These are phyloP conservation scores for Pogostemon cablin DNA, from an alignment of 257 asterid species.

Conservation along the genomic window DNA sequence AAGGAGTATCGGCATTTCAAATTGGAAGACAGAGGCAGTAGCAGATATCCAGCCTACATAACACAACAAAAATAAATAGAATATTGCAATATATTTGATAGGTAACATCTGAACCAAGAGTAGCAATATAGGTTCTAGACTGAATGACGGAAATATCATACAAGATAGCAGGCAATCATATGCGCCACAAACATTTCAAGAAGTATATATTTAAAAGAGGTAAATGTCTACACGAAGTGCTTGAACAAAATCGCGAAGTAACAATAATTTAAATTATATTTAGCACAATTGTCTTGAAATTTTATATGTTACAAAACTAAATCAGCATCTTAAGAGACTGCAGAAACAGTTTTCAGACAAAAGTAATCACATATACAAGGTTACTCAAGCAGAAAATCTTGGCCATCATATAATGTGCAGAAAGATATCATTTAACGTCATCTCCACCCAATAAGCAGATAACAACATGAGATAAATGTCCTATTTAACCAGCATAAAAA, in stretches of 20 bases:
- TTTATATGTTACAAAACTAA: not conserved
- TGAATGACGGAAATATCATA: not conserved
- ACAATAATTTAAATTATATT: not conserved
- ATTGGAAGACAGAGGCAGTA: conserved; percentile 17
- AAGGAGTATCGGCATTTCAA: not conserved
- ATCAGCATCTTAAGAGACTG: not conserved
- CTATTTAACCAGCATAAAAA: not conserved
- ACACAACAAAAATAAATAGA: not conserved
- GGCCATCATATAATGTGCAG: too few relatives aligned
- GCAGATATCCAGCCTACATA: not conserved
- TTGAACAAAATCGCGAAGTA: not conserved
- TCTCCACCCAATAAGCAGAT: too few relatives aligned
- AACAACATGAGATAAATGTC: too few relatives aligned
- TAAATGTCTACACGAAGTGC: not conserved
- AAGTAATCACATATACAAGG: too few relatives aligned
- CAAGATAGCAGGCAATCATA: not conserved
- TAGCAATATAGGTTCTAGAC: not conserved
- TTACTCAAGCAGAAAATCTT: too few relatives aligned
- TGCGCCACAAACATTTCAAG: not conserved
- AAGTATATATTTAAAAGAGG: not conserved
- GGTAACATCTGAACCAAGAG: not conserved
- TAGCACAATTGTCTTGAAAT: not conserved
- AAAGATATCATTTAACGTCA: too few relatives aligned
- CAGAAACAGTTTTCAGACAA: not conserved
- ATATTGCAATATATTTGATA: conserved; percentile 2